Conservation (phyloP, 257 asterid species). For the Plectranthus barbatus region DNA sequence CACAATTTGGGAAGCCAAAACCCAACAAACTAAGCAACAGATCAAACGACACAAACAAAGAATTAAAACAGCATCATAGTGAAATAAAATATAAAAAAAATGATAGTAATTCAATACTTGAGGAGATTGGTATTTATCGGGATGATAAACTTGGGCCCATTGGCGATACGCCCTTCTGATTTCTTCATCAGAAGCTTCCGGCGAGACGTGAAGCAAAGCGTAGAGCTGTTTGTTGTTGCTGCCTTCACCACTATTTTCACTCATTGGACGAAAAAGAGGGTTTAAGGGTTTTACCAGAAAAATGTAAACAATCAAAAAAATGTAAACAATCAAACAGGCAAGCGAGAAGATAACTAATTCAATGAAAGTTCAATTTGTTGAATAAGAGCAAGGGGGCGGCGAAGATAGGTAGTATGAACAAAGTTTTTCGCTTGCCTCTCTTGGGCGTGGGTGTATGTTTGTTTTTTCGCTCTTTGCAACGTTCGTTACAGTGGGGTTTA, state of each 20-base stretch:
- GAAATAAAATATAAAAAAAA: not conserved
- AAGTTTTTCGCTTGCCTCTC: no score
- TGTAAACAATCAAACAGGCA: no score
- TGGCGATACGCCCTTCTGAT: conserved; percentile 91
- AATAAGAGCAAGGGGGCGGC: no score
- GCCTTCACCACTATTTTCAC: conserved; percentile 19
- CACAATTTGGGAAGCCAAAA: not conserved
- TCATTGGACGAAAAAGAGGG: conserved; percentile 21
- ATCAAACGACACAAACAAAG: not conserved
- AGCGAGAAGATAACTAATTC: no score
- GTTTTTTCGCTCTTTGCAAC: no score
- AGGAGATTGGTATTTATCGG: conserved; percentile 77
- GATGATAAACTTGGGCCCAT: conserved; percentile 98
- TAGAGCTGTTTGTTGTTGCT: conserved; percentile 59
- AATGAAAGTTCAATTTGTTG: no score
- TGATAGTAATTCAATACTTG: conserved; percentile 25
- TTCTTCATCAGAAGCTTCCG: conserved; percentile 94
- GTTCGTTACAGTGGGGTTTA: no score
- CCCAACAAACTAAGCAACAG: not conserved
- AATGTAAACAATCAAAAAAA: no score
- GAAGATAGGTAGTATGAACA: no score
- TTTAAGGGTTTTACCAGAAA: conserved; percentile 29
- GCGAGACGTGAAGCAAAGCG: conserved; percentile 80
- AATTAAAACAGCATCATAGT: not conserved
- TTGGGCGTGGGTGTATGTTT: no score